These are phyloP conservation scores for Martiniozyma asiatica DNA, from an alignment of 1,139 yeast genomes.

Conservation along the genomic window DNA sequence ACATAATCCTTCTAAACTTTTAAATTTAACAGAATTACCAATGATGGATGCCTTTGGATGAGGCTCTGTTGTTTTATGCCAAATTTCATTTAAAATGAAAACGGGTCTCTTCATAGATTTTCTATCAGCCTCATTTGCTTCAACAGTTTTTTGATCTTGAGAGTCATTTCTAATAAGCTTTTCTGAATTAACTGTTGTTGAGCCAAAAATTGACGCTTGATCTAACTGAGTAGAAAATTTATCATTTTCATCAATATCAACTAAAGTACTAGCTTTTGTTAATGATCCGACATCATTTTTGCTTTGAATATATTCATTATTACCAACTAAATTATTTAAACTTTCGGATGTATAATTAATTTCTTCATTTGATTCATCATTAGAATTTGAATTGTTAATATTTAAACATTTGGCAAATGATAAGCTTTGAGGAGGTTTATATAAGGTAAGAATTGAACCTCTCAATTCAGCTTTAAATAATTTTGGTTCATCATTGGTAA, in stretches of 20 bases:
- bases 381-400: background rate
- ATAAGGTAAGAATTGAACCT: constrained; percentile 49
- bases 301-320: background rate
- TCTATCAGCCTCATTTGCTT: too few species aligned
- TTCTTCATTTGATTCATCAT: too few species aligned
- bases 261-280: background rate
- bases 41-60: constrained; percentile 54
- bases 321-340: too few species aligned
- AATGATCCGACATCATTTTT: background rate
- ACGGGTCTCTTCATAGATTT: background rate
- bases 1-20: constrained; percentile 61
- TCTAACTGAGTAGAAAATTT: background rate
- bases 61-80: constrained; percentile 33
- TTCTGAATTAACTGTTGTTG: background rate
- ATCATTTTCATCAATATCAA: background rate
- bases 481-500: constrained; percentile 30
- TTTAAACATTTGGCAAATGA: constrained; percentile 33
- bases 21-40: too few species aligned
- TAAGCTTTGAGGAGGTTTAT: constrained; percentile 38
- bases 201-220: background rate
- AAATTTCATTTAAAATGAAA: constrained; percentile 10
- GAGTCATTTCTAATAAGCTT: too few species aligned
- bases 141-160: too few species aligned
- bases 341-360: too few species aligned
- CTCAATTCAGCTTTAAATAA: constrained; percentile 51